phyloP scores from a whole-genome alignment of 2,329 filamentous ascomycete genomes.

The Ascochyta lentis region DNA sequence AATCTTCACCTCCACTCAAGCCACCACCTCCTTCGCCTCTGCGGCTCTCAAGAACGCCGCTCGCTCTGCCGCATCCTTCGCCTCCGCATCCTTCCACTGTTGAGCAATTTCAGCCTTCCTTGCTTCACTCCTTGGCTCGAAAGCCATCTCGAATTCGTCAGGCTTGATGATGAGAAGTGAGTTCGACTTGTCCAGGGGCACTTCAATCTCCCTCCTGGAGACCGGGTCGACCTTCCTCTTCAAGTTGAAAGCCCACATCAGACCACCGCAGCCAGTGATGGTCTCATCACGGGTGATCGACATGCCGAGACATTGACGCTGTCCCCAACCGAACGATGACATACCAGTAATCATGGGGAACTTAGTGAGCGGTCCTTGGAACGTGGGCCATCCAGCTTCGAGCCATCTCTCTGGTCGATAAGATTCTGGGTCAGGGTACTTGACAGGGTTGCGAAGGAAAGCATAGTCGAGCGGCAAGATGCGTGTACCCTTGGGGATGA shows the following conservation, averaged over 20 bases:
- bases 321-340: constrained; percentile 70
- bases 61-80: constrained; percentile 45
- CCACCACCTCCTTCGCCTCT: constrained; percentile 20
- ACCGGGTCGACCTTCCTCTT: constrained; percentile 56
- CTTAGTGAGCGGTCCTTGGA: constrained; percentile 67
- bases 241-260: constrained; percentile 58
- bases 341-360: constrained; percentile 70
- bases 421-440: constrained; percentile 69
- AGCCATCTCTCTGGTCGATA: constrained; percentile 70
- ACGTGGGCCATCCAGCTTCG: constrained; percentile 68
- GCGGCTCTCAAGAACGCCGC: constrained; percentile 42
- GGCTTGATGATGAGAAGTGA: constrained; percentile 65
- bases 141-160: constrained; percentile 62
- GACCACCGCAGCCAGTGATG: constrained; percentile 58
- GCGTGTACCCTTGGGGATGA: constrained; percentile 56
- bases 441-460: constrained; percentile 56
- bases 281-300: constrained; percentile 65
- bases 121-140: constrained; percentile 57
- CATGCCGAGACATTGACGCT: constrained; percentile 68
- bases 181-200: constrained; percentile 59
- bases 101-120: constrained; percentile 43
- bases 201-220: constrained; percentile 52
- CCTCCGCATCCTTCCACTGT: constrained; percentile 47
- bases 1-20: background rate
- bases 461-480: constrained; percentile 47